Evolutionary conservation across 148 eudicot genomes (phyloP), one percentile per base, ranked within the genome.

Genomic region (Fallopia convolvulus): DNA sequence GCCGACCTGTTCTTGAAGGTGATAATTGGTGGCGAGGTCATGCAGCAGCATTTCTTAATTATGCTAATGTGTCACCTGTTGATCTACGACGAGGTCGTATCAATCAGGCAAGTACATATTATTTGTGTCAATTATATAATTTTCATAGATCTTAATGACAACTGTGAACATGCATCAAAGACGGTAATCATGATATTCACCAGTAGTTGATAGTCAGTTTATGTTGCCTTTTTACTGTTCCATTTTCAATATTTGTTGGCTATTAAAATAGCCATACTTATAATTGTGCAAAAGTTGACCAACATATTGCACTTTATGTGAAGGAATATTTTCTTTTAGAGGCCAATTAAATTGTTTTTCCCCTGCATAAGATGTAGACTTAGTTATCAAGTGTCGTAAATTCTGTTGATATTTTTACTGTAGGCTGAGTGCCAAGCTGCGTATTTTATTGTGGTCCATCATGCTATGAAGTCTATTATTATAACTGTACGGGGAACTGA

Each of bases 1-100:
- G 97, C 86, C 86, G 84, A 41, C 93, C 97, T 61, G 81, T 84
- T 52, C 93, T 90, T 79, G 79, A 87, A 77, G 97, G 93, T 76
- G 97, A 92, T 82, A 92, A 92, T 78, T 92, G 93, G 93, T 92
- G 92, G 92, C 83, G 93, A 79, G 97, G 97, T 81, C 97, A 92
- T 87, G 97, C 93, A 15, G 86, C 89, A 46, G 97, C 97, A 21
- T 92, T 92, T 78, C 82, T 92, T 52, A 92, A 82, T 39, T 81
- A 87, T 77, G 82, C 77, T 6, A 85, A 86, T 74, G 77, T 90
- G 81, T 61, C 90, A 47, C 80, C 87, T 17, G 89, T 85, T 42
- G 83, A 87, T 65, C 93, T 90, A 71, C 84, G 89, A 21, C 79
- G 80, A 78, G 97, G 97, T 41, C 89, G 93, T 44, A 88, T 92